Evolutionary conservation across 2,329 filamentous ascomycete genomes (phyloP), one percentile per base, ranked within the genome.

Genomic region (Zarea fungicola): DNA sequence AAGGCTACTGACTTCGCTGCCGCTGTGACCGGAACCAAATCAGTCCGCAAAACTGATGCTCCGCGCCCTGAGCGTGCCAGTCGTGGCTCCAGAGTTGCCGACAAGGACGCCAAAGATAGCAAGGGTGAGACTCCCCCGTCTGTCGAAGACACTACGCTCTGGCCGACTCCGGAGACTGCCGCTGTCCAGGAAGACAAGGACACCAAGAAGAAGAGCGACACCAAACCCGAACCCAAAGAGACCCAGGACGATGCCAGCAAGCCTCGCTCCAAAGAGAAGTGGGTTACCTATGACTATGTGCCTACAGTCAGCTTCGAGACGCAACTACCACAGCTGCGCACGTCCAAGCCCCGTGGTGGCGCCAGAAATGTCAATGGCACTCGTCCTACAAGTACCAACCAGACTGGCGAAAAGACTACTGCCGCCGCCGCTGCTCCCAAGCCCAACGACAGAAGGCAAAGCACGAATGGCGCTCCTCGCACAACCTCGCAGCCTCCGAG

Each of bases 121-220:
- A 67, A 64, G 53, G 47, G 59, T 13, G 69, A 67, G 21, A 54
- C 67, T 3, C 62, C 73, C 5, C 87, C 87, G 22, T 77, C 87
- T 2, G 85, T 89, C 40, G 83, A 80, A 51, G 91, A 97, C 65
- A 77, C 88, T 42, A 73, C 81, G 46, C 83, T 83, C 18, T 99
- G 93, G 93, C 93, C 93, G 14, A 97, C 92, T 3, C 90, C 90
- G 1, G 89, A 96, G 58, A 81, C 85, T 45, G 83, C n/a, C n/a
- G n/a, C 84, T 42, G 67, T 68, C 39, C 72, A 76, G 55, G 89
- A 93, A 57, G 80, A 87, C 53, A 88, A 87, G 68, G 84, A 84
- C 60, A 90, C 89, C 65, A 69, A 75, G 2, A 74, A 81, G 46
- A 77, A 84, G 48, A 89, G 89, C 65, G 70, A 73, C 46, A 67